phyloP scores from a whole-genome alignment of 2,329 filamentous ascomycete species.

The Trichoderma pleuroti region DNA sequence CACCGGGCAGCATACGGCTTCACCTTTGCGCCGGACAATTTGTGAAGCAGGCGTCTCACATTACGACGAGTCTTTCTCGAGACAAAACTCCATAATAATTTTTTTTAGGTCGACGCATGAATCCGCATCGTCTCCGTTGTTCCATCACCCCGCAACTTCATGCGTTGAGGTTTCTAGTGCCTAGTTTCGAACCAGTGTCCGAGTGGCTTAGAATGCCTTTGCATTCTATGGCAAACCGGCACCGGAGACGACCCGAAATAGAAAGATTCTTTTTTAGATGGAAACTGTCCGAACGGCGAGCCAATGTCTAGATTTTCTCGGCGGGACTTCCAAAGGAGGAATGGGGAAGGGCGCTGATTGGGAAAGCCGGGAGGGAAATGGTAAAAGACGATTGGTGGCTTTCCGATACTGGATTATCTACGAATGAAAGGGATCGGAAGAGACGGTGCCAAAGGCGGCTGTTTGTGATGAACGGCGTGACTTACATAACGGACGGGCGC shows the following conservation, averaged over 20 bases:
- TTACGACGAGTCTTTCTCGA: neutral
- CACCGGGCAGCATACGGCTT: neutral
- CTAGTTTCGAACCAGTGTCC: neutral
- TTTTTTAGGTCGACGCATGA: neutral
- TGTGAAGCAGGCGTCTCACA: neutral
- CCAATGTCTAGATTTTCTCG: neutral
- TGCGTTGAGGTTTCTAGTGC: neutral
- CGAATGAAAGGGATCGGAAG: too few species aligned
- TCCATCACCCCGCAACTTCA: neutral
- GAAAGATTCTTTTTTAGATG: neutral
- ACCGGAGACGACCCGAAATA: neutral
- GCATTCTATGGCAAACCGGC: neutral
- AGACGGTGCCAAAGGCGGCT: neutral
- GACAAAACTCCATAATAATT: neutral
- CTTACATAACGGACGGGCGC: neutral
- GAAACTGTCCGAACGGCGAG: neutral
- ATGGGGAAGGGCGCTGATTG: neutral
- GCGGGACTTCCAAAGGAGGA: neutral
- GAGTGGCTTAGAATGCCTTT: neutral
- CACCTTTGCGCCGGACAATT: neutral
- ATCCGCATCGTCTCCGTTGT: neutral
- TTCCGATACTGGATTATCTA: neutral
- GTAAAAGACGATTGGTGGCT: conserved; percentile 14
- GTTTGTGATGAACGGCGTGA: neutral
- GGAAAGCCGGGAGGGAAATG: neutral